phyloP scores from a whole-genome alignment of 768 basidiomycete species.

The Holtermanniella nyarrowii region DNA sequence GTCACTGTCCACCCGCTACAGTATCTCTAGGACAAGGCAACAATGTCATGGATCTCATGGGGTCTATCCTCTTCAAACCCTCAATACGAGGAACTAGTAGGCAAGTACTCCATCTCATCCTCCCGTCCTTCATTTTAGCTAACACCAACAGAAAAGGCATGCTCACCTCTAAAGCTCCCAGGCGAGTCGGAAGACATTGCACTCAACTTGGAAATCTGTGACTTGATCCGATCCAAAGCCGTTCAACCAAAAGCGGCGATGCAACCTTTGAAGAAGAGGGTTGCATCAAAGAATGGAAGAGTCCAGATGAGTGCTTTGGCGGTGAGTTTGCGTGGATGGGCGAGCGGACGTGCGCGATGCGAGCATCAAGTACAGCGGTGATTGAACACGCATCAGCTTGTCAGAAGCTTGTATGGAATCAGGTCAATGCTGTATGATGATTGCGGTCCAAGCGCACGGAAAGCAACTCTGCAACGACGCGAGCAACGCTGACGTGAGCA shows the following conservation, averaged over 20 bases:
- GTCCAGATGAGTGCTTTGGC: conserved; percentile 78
- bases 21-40: too few species aligned
- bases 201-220: conserved; percentile 87
- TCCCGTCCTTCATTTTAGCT: background rate
- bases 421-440: too few species aligned
- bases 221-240: conserved; percentile 87
- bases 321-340: conserved; percentile 46
- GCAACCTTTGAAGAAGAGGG: conserved; percentile 72
- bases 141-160: conserved; percentile 34
- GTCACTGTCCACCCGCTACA: too few species aligned
- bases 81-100: conserved; percentile 39
- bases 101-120: conserved; percentile 5
- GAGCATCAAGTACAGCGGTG: too few species aligned
- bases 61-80: conserved; percentile 13
- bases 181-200: conserved; percentile 67
- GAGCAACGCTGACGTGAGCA: conserved; percentile 5
- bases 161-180: conserved; percentile 38
- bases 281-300: conserved; percentile 92
- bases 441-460: too few species aligned
- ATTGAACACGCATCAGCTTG: too few species aligned
- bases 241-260: conserved; percentile 75
- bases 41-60: background rate
- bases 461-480: conserved; percentile 6
- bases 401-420: too few species aligned
- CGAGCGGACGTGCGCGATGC: too few species aligned